These are phyloP conservation scores for Lactifluus echinatus DNA, from an alignment of 768 basidiomycete species.

Conservation along the genomic window DNA sequence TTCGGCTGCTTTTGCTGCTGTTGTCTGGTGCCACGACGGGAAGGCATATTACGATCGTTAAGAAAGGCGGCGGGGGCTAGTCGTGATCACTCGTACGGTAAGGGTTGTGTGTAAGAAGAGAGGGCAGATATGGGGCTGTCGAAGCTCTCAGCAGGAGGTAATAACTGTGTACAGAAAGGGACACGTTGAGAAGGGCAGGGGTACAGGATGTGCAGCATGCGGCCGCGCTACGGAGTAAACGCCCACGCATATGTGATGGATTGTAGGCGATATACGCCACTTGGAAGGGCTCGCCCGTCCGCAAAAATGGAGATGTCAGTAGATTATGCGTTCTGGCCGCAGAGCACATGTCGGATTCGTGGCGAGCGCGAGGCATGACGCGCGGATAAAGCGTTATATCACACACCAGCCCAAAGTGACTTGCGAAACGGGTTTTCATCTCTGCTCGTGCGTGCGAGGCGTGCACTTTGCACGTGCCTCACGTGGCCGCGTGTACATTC, in stretches of 20 bases:
- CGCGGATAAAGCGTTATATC: neutral
- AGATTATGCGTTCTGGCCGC: neutral
- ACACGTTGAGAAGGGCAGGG: slow-evolving; percentile 24
- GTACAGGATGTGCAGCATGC: slow-evolving; percentile 12
- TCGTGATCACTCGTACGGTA: neutral
- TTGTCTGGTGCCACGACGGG: slow-evolving; percentile 11
- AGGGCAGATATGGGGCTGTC: slow-evolving; percentile 13
- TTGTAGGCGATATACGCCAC: neutral
- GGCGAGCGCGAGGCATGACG: slow-evolving; percentile 10
- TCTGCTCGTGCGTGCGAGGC: neutral
- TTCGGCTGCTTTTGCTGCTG: slow-evolving; percentile 7
- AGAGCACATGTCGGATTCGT: slow-evolving; percentile 8
- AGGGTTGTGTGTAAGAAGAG: slow-evolving; percentile 7
- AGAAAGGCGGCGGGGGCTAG: neutral
- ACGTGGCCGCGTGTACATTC: slow-evolving; percentile 16
- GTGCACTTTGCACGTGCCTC: slow-evolving; percentile 17
- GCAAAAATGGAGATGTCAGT: neutral
- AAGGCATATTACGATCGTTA: slow-evolving; percentile 9
- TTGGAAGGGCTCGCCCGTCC: neutral
- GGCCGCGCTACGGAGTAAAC: slow-evolving; percentile 2
- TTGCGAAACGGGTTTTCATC: slow-evolving; percentile 1
- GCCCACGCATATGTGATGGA: slow-evolving; percentile 8
- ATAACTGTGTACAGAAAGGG: slow-evolving; percentile 6
- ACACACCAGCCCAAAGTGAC: slow-evolving; percentile 6
- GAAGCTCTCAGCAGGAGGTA: slow-evolving; percentile 11